Conservation (phyloP, 2,329 filamentous ascomycete genomes). For the Epichloe scottii region DNA sequence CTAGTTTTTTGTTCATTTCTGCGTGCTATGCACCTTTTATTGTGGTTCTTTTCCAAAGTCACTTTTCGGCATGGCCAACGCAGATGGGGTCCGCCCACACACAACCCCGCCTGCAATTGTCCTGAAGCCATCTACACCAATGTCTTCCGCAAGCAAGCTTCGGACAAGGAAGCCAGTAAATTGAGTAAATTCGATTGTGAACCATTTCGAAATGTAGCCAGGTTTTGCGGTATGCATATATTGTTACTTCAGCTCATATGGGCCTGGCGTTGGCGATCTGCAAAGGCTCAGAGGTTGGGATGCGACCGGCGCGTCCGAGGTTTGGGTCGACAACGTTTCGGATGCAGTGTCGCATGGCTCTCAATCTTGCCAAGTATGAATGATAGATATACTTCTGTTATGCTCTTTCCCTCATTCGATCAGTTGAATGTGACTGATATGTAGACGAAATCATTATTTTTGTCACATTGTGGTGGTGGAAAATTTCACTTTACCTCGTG, state of each 20-base stretch:
- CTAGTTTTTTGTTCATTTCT: slow-evolving; percentile 7
- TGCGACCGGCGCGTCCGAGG: neutral
- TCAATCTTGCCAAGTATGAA: neutral
- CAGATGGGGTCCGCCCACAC: neutral
- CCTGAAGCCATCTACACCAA: slow-evolving; percentile 23
- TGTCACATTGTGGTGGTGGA: neutral
- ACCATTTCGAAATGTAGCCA: neutral
- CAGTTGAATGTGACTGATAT: neutral
- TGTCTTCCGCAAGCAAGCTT: neutral
- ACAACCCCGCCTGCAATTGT: neutral
- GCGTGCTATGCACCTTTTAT: slow-evolving; percentile 8
- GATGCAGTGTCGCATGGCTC: neutral
- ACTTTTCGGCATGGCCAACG: slow-evolving; percentile 10
- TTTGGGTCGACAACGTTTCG: neutral
- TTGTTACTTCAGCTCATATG: neutral
- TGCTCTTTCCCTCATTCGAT: neutral
- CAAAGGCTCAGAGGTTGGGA: neutral
- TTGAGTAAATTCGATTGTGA: neutral
- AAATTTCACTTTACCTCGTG: neutral
- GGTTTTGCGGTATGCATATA: neutral
- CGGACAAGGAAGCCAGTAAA: neutral
- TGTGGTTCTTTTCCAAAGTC: slow-evolving; percentile 12
- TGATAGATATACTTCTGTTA: neutral
- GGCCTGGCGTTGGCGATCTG: neutral
- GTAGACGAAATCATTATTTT: neutral